phyloP scores from a whole-genome alignment of 2,329 filamentous ascomycete species.

The Dothistroma septosporum region DNA sequence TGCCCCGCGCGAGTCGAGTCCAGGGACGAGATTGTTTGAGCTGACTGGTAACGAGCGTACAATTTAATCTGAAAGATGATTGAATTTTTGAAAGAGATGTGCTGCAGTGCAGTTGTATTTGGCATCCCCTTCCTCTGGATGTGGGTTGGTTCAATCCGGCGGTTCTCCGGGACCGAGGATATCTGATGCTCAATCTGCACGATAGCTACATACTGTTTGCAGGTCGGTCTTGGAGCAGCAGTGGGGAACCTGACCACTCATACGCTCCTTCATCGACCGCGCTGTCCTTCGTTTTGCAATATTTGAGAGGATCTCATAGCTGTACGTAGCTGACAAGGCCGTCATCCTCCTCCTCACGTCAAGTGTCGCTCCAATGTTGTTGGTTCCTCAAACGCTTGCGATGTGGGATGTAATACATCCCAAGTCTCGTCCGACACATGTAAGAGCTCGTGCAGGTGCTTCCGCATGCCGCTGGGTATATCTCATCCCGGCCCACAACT shows the following conservation, averaged over 20 bases:
- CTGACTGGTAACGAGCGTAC: conserved; percentile 31
- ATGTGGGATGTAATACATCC: background rate
- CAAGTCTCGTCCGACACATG: background rate
- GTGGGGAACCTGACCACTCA: conserved; percentile 12
- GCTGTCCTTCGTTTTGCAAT: background rate
- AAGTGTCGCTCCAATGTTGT: background rate
- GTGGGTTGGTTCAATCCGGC: conserved; percentile 31
- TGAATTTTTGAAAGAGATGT: conserved; percentile 28
- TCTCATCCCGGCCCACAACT: background rate
- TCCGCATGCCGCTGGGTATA: background rate
- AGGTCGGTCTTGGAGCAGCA: background rate
- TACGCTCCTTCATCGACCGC: conserved; percentile 5
- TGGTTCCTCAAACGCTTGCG: background rate
- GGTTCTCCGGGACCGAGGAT: conserved; percentile 14
- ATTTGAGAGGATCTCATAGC: conserved; percentile 4
- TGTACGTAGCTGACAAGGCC: conserved; percentile 11
- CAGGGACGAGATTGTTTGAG: conserved; percentile 14
- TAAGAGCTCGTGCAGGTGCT: background rate
- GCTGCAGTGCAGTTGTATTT: conserved; percentile 32
- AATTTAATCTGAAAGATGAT: background rate
- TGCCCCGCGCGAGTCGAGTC: conserved; percentile 22
- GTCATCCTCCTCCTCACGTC: background rate
- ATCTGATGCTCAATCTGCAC: conserved; percentile 16
- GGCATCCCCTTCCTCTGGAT: conserved; percentile 34
- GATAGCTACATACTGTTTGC: conserved; percentile 1